These are phyloP conservation scores for Saccharomyces jurei DNA, from an alignment of 805 yeast genomes.

Conservation along the genomic window DNA sequence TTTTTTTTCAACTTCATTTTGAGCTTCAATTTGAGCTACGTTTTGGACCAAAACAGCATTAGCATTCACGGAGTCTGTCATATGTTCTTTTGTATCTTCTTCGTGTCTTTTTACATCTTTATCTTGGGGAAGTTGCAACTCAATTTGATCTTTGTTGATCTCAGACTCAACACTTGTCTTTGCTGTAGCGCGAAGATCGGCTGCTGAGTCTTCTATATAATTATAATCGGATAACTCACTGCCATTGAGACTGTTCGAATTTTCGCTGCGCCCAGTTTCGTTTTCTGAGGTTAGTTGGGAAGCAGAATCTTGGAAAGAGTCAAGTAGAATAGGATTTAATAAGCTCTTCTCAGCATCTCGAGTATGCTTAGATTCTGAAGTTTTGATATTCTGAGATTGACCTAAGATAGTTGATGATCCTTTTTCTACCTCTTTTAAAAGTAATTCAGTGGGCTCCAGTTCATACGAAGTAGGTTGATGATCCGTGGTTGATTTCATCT, in stretches of 20 bases:
- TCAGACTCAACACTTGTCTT: neutral
- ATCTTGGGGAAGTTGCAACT: neutral
- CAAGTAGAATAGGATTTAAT: neutral
- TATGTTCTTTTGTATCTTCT: neutral
- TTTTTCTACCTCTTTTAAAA: neutral
- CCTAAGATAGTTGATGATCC: neutral
- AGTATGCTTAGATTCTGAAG: neutral
- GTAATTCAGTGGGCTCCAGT: neutral
- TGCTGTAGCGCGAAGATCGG: neutral
- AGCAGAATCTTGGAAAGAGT: neutral
- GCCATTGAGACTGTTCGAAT: neutral
- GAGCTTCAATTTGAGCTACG: neutral
- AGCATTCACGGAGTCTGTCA: neutral
- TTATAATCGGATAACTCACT: neutral
- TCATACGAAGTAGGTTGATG: neutral
- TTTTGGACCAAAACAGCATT: neutral
- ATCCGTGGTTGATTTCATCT: neutral
- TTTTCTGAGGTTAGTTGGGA: neutral
- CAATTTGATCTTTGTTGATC: neutral
- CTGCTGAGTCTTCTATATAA: neutral
- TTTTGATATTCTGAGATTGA: neutral
- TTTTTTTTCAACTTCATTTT: neutral
- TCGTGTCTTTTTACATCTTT: neutral
- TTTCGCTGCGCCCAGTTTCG: neutral
- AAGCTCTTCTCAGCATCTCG: neutral